Percentiles rank a stretch among this genome's conserved stretches.
These are phyloP conservation scores for Raddia guianensis DNA, from an alignment of 176 grass and related monocot genomes.

Conservation along the genomic window DNA sequence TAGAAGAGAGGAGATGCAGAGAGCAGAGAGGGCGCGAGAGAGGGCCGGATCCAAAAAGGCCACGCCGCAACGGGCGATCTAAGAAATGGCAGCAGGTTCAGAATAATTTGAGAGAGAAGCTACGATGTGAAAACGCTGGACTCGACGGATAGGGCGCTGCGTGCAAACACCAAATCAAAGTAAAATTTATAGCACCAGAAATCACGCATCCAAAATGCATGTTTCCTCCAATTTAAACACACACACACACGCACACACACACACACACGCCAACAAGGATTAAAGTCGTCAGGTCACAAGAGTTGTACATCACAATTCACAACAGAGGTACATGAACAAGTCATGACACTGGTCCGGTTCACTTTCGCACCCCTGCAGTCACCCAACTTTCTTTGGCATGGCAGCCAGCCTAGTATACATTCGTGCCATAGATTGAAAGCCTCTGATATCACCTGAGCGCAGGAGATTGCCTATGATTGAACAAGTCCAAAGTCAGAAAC, in stretches of 20 bases:
- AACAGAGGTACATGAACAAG: not conserved
- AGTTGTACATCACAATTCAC: constrained; percentile 1
- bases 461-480: constrained; percentile 74
- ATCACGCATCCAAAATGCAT: not conserved
- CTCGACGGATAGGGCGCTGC: too few relatives aligned
- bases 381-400: constrained; percentile 70
- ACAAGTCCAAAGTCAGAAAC: not conserved
- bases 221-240: not conserved
- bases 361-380: not conserved
- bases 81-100: too few relatives aligned
- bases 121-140: too few relatives aligned
- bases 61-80: too few relatives aligned
- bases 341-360: not conserved
- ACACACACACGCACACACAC: too few relatives aligned
- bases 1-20: too few relatives aligned
- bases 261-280: not conserved
- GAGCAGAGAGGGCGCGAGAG: too few relatives aligned
- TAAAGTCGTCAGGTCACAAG: not conserved
- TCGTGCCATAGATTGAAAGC: constrained; percentile 81
- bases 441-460: constrained; percentile 70
- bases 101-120: too few relatives aligned
- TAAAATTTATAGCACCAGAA: too few relatives aligned
- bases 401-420: constrained; percentile 86
- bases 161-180: too few relatives aligned
- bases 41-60: too few relatives aligned